phyloP scores from a whole-genome alignment of 2,329 filamentous ascomycete species.

The Zymoseptoria tritici region DNA sequence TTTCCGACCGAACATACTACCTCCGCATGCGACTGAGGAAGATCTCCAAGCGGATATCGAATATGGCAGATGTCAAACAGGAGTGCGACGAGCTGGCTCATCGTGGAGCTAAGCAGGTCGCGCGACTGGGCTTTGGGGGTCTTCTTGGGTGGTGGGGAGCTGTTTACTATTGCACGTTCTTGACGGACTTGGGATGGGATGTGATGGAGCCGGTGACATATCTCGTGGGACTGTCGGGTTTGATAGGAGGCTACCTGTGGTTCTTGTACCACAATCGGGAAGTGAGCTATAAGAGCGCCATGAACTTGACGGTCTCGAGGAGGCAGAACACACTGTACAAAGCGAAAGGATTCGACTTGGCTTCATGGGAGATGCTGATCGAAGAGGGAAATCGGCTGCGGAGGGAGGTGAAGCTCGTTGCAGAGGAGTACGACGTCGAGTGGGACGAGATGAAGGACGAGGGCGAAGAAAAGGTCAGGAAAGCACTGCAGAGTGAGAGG shows the following conservation, averaged over 20 bases:
- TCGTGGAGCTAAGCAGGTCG: conserved; percentile 67
- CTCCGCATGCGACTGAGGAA: conserved; percentile 69
- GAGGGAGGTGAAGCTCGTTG: conserved; percentile 70
- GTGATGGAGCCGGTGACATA: conserved; percentile 88
- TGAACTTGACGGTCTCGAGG: conserved; percentile 77
- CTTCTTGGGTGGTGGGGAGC: conserved; percentile 72
- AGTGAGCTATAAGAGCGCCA: conserved; percentile 71
- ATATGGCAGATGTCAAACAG: conserved; percentile 65
- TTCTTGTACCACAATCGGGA: conserved; percentile 89
- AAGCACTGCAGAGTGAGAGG: conserved; percentile 50
- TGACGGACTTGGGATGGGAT: conserved; percentile 79
- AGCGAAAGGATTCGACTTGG: conserved; percentile 64
- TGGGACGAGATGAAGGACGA: conserved; percentile 43
- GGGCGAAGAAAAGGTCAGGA: conserved; percentile 25
- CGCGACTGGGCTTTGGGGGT: conserved; percentile 68
- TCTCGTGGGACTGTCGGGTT: conserved; percentile 72
- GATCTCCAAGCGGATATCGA: conserved; percentile 59
- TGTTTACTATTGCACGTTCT: conserved; percentile 62
- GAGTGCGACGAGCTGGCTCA: conserved; percentile 76
- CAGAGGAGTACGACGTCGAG: conserved; percentile 81
- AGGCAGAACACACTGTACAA: conserved; percentile 73
- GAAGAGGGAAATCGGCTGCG: conserved; percentile 72
- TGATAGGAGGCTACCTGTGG: conserved; percentile 89
- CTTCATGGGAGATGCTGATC: conserved; percentile 69
- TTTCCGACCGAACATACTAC: conserved; percentile 85